Conservation (phyloP, 345 rosid genomes). For the Passiflora organensis region DNA sequence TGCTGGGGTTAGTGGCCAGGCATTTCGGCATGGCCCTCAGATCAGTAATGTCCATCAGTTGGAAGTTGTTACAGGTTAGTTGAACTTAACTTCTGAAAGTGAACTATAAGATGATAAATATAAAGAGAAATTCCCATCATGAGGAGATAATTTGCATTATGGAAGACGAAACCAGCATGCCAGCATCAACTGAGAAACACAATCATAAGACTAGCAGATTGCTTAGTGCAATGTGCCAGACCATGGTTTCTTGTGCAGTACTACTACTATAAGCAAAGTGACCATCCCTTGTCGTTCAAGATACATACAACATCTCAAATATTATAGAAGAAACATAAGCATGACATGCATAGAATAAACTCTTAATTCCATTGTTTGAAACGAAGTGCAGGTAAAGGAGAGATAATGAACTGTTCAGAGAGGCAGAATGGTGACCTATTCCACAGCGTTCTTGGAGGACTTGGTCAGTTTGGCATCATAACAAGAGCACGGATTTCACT, state of each 20-base stretch:
- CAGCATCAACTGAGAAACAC: slow-evolving; percentile 13
- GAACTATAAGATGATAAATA: background rate
- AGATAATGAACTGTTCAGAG: slow-evolving; percentile 23
- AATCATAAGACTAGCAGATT: slow-evolving; percentile 13
- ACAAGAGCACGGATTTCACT: slow-evolving; percentile 26
- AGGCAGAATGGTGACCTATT: slow-evolving; percentile 22
- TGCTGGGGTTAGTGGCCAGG: slow-evolving; percentile 33
- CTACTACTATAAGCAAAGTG: slow-evolving; percentile 6
- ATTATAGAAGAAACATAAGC: background rate
- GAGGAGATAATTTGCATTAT: slow-evolving; percentile 9
- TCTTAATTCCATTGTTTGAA: slow-evolving; percentile 17
- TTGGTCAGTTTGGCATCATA: slow-evolving; percentile 35
- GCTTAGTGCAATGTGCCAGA: background rate
- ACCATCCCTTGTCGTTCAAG: background rate
- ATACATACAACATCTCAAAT: too few relatives aligned
- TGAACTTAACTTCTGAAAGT: slow-evolving; percentile 16
- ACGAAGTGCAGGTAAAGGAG: slow-evolving; percentile 28
- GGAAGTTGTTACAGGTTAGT: slow-evolving; percentile 29
- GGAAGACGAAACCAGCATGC: slow-evolving; percentile 1
- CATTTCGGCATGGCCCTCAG: slow-evolving; percentile 32
- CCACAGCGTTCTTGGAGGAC: slow-evolving; percentile 32
- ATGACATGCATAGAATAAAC: background rate
- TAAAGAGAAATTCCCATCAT: slow-evolving; percentile 2
- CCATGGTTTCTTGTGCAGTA: slow-evolving; percentile 7
- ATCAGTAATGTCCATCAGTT: slow-evolving; percentile 28